Evolutionary conservation across 176 grass and related monocot species (phyloP).

Genomic region (Neostapfia colusana): DNA sequence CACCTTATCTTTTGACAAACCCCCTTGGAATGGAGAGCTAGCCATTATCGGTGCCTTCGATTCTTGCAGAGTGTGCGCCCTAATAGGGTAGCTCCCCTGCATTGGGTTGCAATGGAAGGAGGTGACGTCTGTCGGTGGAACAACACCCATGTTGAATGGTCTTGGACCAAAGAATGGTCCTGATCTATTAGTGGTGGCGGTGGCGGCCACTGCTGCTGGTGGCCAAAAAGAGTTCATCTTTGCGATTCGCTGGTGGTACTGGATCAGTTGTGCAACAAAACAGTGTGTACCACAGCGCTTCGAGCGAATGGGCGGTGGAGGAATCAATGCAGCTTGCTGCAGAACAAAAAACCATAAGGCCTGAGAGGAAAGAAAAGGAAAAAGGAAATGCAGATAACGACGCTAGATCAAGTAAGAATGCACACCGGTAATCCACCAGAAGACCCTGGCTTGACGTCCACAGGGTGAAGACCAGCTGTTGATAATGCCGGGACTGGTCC

Average conservation of each 20-base stretch:
- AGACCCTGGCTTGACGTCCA: constrained; percentile 58
- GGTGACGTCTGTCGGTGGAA: constrained; percentile 58
- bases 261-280: constrained; percentile 82
- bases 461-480: constrained; percentile 64
- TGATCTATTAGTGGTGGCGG: constrained; percentile 37
- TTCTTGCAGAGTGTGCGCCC: constrained; percentile 53
- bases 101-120: constrained; percentile 57
- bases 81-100: constrained; percentile 71
- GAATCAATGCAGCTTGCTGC: constrained; percentile 61
- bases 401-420: not conserved
- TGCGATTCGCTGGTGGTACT: constrained; percentile 58
- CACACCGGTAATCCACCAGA: constrained; percentile 68
- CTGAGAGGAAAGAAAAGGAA: not conserved
- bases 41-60: constrained; percentile 43
- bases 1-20: constrained; percentile 58
- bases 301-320: constrained; percentile 44
- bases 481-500: constrained; percentile 69
- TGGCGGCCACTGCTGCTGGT: constrained; percentile 7
- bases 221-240: constrained; percentile 88
- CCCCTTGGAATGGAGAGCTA: constrained; percentile 46
- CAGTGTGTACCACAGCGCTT: constrained; percentile 88
- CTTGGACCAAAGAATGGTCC: constrained; percentile 65
- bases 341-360: constrained; percentile 26
- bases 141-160: constrained; percentile 60
- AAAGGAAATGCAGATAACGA: not conserved